phyloP scores from a whole-genome alignment of 441 rosid species.

The Brassica balearica region DNA sequence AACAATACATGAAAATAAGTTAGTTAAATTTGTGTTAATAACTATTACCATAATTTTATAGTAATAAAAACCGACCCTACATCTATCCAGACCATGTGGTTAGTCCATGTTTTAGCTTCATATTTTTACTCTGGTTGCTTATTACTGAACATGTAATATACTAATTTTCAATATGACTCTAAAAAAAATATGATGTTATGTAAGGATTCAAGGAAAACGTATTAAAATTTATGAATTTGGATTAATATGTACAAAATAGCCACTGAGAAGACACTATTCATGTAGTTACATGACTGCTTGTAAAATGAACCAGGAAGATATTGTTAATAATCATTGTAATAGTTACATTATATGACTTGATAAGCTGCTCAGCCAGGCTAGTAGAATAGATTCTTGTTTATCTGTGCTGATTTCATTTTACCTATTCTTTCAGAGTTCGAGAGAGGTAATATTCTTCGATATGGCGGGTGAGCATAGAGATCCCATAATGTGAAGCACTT shows the following conservation, averaged over 20 bases:
- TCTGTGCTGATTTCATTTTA: constrained; percentile 49
- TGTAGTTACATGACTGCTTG: constrained; percentile 18
- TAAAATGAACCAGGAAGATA: background rate
- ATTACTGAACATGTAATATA: too few relatives aligned
- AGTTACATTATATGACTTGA: constrained; percentile 22
- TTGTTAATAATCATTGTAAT: background rate
- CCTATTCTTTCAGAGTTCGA: constrained; percentile 53
- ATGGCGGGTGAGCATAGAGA: constrained; percentile 75
- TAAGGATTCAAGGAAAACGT: background rate
- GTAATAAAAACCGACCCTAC: too few relatives aligned
- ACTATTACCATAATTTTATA: too few relatives aligned
- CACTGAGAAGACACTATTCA: constrained; percentile 15
- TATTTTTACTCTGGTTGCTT: constrained; percentile 14
- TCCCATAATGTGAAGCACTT: constrained; percentile 85
- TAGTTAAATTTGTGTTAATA: too few relatives aligned
- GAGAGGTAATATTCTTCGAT: constrained; percentile 67
- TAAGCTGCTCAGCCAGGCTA: constrained; percentile 22
- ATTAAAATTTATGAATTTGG: background rate
- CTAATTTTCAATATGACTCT: background rate
- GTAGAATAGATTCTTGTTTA: constrained; percentile 18
- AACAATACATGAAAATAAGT: too few relatives aligned
- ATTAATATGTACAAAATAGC: constrained; percentile 22
- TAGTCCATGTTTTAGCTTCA: too few relatives aligned
- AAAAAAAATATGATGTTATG: background rate
- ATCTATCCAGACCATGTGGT: constrained; percentile 26